Conservation (phyloP, 352 stramenopile species). For the Blastocystis sp. region DNA sequence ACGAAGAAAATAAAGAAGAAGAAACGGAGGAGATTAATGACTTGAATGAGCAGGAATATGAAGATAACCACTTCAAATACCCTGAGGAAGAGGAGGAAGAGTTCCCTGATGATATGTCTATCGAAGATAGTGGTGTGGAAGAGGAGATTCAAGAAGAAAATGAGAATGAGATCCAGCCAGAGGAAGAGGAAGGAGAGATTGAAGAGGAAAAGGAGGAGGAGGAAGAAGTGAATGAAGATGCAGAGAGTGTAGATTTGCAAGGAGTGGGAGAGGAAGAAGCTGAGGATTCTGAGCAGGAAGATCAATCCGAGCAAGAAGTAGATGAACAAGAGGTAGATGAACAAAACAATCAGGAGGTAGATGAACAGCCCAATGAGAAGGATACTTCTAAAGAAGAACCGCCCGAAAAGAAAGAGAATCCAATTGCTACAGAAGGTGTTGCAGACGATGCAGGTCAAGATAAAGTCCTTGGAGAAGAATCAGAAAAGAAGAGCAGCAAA, state of each 20-base stretch:
- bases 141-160: constrained; percentile 62
- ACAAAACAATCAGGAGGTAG: constrained; percentile 70
- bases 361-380: constrained; percentile 62
- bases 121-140: constrained; percentile 78
- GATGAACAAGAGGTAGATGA: constrained; percentile 75
- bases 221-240: constrained; percentile 63
- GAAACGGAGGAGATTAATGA: constrained; percentile 64
- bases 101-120: constrained; percentile 71
- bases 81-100: constrained; percentile 75
- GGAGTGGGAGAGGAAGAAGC: constrained; percentile 70
- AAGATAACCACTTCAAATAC: constrained; percentile 77
- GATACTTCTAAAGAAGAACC: constrained; percentile 67
- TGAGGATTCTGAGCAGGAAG: constrained; percentile 70
- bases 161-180: constrained; percentile 78
- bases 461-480: constrained; percentile 63
- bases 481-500: constrained; percentile 63
- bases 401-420: neutral
- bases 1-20: constrained; percentile 63
- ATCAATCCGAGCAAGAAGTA: constrained; percentile 68
- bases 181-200: constrained; percentile 68
- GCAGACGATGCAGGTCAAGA: constrained; percentile 60
- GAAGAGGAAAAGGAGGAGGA: constrained; percentile 65
- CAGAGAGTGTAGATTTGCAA: constrained; percentile 61
- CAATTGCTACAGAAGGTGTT: constrained; percentile 59
- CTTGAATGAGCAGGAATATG: constrained; percentile 78